phyloP scores from a whole-genome alignment of 306 rosid species.

The Malus sylvestris region DNA sequence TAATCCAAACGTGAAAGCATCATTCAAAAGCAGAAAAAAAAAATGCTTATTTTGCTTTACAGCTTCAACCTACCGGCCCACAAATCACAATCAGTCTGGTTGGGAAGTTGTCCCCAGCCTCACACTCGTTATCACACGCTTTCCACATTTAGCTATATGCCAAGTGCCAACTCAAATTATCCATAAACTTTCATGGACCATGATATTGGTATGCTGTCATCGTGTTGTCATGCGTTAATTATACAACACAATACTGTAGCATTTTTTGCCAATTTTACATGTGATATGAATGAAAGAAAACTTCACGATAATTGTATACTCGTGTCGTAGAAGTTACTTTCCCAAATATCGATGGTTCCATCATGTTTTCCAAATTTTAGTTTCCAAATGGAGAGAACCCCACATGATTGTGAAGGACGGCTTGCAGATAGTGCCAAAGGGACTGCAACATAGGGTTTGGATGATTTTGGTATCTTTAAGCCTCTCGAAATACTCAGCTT shows the following conservation, averaged over 20 bases:
- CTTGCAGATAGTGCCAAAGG: not conserved
- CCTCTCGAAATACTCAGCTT: too few species aligned
- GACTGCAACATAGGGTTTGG: not conserved
- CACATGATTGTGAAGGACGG: not conserved
- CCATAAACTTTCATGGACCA: not conserved
- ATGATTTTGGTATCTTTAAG: not conserved
- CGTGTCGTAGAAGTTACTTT: too few species aligned
- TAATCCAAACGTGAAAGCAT: not conserved
- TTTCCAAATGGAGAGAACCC: not conserved
- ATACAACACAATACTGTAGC: too few species aligned
- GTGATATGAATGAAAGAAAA: too few species aligned
- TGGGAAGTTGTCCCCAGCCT: not conserved
- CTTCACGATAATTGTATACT: too few species aligned
- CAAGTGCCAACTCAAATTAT: not conserved
- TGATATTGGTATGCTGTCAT: not conserved
- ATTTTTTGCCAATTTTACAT: too few species aligned
- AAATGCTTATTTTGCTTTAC: not conserved
- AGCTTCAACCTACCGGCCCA: not conserved
- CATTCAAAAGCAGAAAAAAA: too few species aligned
- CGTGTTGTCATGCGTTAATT: too few species aligned
- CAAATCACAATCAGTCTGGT: not conserved
- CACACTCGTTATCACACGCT: not conserved
- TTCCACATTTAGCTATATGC: too few species aligned
- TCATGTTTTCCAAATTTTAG: not conserved
- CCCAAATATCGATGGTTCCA: not conserved